Base-by-base conservation (phyloP, 441 rosid species). In the Melianthus villosus region DNA sequence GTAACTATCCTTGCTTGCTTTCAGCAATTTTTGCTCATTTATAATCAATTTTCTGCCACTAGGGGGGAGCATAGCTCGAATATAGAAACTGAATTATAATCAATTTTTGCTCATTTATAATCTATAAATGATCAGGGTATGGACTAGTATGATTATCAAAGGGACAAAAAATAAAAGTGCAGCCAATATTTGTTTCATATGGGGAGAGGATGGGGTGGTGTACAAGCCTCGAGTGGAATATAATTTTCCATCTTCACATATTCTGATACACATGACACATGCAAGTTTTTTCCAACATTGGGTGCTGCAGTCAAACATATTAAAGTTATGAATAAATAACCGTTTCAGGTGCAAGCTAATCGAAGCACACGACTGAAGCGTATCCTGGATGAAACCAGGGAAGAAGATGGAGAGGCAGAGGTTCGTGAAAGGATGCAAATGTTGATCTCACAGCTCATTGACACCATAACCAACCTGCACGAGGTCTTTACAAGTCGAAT, bases 351-450 rank as follows among this genome's bases (percentile, higher is more conserved):
- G 60, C 94, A 78, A 70, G 68, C 77, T 30, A 84, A 66, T 53
- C 57, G 83, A 38, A 64, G 25, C 50, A 75, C 93, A 11, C 59
- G 87, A 36, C 60, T 91, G 35, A 85, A 91, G 63, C 75, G 69
- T 69, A 82, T 85, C 35, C 56, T 82, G 34, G 94, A 85, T 59
- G 98, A 91, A 52, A 73, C 70, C 59, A 85, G 60, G 54, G 98
- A 82, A 56, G 84, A 77, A 43, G 96, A 82, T 36, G 86, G 96
- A 51, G 96, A 85, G 60, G 70, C 42, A 9, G 87, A 91, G 52
- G 77, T 85, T 25, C 84, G 93, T 0, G 94, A 82, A 51, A 72
- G 77, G 54, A 77, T 91, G 96, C 93, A 77, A 65, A 64, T 56
- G 55, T 33, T 91, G 59, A 69, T 67, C 58, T 59, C 60, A 19